Conservation (phyloP, 106 monocot genomes). For the Amphibolis antarctica region DNA sequence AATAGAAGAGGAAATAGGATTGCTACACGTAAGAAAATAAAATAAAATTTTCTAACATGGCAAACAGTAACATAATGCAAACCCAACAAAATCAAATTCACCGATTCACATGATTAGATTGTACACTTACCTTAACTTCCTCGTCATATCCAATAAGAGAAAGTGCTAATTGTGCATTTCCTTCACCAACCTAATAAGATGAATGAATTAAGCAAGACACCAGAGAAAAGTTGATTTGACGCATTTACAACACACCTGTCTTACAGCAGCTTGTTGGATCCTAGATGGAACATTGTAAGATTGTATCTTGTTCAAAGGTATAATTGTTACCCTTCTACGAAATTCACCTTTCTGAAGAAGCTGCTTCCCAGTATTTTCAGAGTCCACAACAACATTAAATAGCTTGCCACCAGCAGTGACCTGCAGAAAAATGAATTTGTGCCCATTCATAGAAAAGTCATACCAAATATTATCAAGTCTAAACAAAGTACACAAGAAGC, state of each 20-base stretch:
- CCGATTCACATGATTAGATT: not conserved
- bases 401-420: slow-evolving; percentile 90
- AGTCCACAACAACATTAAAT: slow-evolving; percentile 88
- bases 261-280: slow-evolving; percentile 54
- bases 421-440: slow-evolving; percentile 24
- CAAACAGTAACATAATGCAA: no score
- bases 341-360: slow-evolving; percentile 74
- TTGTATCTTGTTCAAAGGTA: slow-evolving; percentile 89
- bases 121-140: slow-evolving; percentile 58
- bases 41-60: no score
- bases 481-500: not conserved
- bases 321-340: slow-evolving; percentile 70
- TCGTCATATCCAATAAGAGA: slow-evolving; percentile 62
- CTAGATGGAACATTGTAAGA: slow-evolving; percentile 37
- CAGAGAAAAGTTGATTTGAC: not conserved
- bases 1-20: no score
- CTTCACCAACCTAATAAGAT: slow-evolving; percentile 57
- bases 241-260: slow-evolving; percentile 26
- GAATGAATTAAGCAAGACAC: not conserved
- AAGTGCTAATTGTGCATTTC: slow-evolving; percentile 70
- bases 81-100: no score
- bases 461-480: no score
- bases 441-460: no score
- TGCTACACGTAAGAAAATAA: no score
- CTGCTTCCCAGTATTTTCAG: slow-evolving; percentile 78